Conservation (phyloP, 83 land plant genomes). For the Larix sibirica region DNA sequence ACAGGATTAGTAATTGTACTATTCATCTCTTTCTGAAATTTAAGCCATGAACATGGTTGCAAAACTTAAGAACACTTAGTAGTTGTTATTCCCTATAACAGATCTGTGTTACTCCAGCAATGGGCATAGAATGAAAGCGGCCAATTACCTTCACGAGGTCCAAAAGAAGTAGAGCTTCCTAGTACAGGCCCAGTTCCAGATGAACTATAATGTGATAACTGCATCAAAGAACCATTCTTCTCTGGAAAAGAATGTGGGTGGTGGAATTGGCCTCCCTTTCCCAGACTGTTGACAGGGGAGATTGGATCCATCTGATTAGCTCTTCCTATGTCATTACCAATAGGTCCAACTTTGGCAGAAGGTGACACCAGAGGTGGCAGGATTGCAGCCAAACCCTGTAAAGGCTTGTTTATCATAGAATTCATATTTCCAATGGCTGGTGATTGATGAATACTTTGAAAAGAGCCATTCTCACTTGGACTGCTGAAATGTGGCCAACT, state of each 20-base stretch:
- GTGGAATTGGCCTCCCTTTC: conserved; percentile 34
- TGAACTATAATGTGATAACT: conserved; percentile 17
- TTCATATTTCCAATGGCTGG: conserved; percentile 47
- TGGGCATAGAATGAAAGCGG: background rate
- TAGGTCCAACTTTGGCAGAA: conserved; percentile 67
- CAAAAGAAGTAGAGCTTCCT: conserved; percentile 34
- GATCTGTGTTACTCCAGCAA: background rate
- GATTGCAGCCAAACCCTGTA: conserved; percentile 68
- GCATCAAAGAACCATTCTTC: conserved; percentile 34
- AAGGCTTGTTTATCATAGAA: conserved; percentile 46
- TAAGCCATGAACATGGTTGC: background rate
- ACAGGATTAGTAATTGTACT: background rate
- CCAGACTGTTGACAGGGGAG: conserved; percentile 22
- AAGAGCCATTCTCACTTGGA: conserved; percentile 56
- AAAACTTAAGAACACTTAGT: background rate
- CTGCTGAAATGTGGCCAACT: conserved; percentile 68
- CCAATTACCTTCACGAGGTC: conserved; percentile 16
- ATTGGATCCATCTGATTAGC: conserved; percentile 46
- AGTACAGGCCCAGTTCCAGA: conserved; percentile 20
- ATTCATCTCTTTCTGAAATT: background rate
- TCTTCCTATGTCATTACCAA: conserved; percentile 69
- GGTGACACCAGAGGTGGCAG: conserved; percentile 58
- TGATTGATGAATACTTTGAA: conserved; percentile 48
- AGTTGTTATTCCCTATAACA: background rate
- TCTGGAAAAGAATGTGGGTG: conserved; percentile 90